Percentiles rank a stretch among this genome's conserved stretches.
phyloP scores from a whole-genome alignment of 2,329 filamentous ascomycete species.

The Didymellaceae sp. region DNA sequence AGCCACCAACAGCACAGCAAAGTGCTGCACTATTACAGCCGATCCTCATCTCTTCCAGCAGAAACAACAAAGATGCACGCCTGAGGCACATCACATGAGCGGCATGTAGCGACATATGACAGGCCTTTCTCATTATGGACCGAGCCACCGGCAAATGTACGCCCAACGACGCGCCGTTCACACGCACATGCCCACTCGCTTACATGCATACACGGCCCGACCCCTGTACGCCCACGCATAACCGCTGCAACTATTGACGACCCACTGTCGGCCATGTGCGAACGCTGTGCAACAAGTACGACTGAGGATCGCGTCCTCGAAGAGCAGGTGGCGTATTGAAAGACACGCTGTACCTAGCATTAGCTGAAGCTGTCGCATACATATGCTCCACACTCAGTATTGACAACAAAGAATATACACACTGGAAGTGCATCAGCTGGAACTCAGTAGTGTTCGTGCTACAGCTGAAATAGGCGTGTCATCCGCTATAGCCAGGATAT shows the following conservation, averaged over 20 bases:
- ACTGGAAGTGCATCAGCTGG: too few species aligned
- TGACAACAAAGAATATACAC: too few species aligned
- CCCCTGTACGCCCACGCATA: conserved; percentile 17
- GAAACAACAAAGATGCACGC: not conserved
- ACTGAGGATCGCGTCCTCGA: not conserved
- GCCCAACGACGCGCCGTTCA: conserved; percentile 4
- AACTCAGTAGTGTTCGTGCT: too few species aligned
- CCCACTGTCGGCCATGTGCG: conserved; percentile 7
- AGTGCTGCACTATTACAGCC: not conserved
- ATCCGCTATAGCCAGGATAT: too few species aligned
- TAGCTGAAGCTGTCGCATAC: not conserved
- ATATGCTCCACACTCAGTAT: not conserved
- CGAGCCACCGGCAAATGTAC: conserved; percentile 13
- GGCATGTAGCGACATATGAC: not conserved
- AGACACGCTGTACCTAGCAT: not conserved
- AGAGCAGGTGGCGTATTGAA: not conserved
- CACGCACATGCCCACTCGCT: conserved; percentile 12
- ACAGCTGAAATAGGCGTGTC: not conserved
- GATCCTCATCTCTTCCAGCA: not conserved
- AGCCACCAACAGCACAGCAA: not conserved
- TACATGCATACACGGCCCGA: conserved; percentile 15
- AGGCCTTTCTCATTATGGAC: not conserved
- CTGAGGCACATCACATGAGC: conserved; percentile 3
- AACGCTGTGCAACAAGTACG: conserved; percentile 8
- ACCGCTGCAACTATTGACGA: conserved; percentile 17